Conservation (phyloP, 768 basidiomycete species). For the Phaeotremella fagi region DNA sequence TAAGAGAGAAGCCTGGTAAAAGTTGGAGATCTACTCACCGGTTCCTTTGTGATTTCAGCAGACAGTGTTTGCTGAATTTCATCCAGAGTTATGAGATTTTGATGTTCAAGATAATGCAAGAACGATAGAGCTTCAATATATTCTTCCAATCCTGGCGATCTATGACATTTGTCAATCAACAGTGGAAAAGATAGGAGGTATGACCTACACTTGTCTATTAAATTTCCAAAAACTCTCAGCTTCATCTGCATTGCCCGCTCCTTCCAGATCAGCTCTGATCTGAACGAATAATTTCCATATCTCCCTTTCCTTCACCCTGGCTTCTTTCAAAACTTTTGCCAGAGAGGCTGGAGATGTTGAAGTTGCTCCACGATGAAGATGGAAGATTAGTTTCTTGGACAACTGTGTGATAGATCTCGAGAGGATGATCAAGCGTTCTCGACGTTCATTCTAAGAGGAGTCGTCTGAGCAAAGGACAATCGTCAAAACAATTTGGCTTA, state of each 20-base stretch:
- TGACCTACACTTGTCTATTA: conserved; percentile 43
- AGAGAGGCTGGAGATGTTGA: conserved; percentile 21
- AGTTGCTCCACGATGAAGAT: conserved; percentile 67
- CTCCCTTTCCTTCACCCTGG: conserved; percentile 60
- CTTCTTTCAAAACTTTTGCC: conserved; percentile 44
- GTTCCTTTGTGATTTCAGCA: conserved; percentile 56
- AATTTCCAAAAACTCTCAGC: conserved; percentile 41
- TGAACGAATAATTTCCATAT: conserved; percentile 62
- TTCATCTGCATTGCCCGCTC: conserved; percentile 11
- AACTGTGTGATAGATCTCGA: conserved; percentile 78
- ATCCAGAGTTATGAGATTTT: conserved; percentile 57
- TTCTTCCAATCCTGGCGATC: conserved; percentile 69
- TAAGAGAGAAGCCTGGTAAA: background rate
- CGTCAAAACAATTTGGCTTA: conserved; percentile 10
- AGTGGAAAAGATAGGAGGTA: background rate
- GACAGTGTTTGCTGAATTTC: conserved; percentile 64
- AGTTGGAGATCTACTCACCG: conserved; percentile 53
- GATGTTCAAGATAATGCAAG: conserved; percentile 71
- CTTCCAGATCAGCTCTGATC: conserved; percentile 51
- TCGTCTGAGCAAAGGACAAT: background rate
- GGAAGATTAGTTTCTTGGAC: conserved; percentile 91
- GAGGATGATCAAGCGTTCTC: conserved; percentile 89
- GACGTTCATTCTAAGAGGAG: conserved; percentile 62
- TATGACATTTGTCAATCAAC: conserved; percentile 14
- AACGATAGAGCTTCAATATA: conserved; percentile 93